A percentile compares a stretch with the other conserved stretches of the same genome.
Evolutionary conservation across 495 filamentous ascomycete species (phyloP).

Genomic region (Lasiosphaeria miniovina): DNA sequence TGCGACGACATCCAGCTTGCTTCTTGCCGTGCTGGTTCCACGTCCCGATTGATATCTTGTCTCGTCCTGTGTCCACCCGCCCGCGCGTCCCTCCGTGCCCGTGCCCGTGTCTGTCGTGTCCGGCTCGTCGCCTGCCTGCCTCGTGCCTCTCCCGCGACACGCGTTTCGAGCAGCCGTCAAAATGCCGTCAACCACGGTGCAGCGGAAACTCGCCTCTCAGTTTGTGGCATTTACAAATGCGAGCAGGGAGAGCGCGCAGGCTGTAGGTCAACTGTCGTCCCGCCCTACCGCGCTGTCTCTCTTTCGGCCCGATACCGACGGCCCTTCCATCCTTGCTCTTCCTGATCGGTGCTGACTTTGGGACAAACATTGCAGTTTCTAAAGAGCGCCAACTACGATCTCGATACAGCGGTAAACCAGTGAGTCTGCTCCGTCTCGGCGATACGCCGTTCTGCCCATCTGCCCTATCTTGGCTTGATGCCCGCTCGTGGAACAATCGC

Average conservation of each 20-base stretch:
- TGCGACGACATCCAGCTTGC: too few species aligned
- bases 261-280: slow-evolving; percentile 36
- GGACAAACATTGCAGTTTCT: slow-evolving; percentile 36
- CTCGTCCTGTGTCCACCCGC: too few species aligned
- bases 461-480: background rate
- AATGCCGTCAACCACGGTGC: slow-evolving; percentile 32
- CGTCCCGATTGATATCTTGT: too few species aligned
- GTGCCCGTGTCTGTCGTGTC: too few species aligned
- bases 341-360: slow-evolving; percentile 6
- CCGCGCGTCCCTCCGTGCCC: too few species aligned
- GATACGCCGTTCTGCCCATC: background rate
- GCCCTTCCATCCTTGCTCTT: slow-evolving; percentile 24
- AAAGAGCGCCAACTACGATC: slow-evolving; percentile 40
- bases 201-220: slow-evolving; percentile 50
- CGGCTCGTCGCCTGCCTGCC: too few species aligned
- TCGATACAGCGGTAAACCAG: slow-evolving; percentile 51
- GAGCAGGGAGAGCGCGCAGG: slow-evolving; percentile 48
- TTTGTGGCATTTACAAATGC: slow-evolving; percentile 54
- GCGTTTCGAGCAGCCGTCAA: slow-evolving; percentile 1
- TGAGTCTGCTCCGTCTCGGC: slow-evolving; percentile 34
- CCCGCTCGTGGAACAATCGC: too few species aligned
- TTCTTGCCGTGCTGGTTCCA: too few species aligned
- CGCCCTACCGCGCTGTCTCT: slow-evolving; percentile 12
- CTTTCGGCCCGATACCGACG: slow-evolving; percentile 30
- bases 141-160: background rate